These are phyloP conservation scores for Candida ponderosae DNA, from an alignment of 805 yeast genomes.

Conservation along the genomic window DNA sequence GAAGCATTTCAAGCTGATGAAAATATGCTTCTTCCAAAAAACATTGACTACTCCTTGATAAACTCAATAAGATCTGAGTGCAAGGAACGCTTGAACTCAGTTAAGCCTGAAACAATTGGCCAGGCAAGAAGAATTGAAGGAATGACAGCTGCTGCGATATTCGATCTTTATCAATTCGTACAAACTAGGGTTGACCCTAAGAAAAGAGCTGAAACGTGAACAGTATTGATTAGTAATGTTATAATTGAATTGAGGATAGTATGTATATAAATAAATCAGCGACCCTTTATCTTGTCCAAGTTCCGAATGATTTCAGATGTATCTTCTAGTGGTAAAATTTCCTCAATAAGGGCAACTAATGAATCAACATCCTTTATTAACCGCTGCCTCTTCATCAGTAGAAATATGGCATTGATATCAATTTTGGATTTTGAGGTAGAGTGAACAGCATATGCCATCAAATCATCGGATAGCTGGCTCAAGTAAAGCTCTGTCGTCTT, in stretches of 20 bases:
- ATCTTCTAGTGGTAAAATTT: constrained; percentile 22
- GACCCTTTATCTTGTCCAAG: constrained; percentile 12
- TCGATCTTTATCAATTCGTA: constrained; percentile 60
- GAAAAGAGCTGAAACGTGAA: no score
- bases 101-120: constrained; percentile 85
- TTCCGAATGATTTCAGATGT: constrained; percentile 13
- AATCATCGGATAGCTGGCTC: constrained; percentile 19
- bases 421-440: constrained; percentile 18
- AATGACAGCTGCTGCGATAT: constrained; percentile 86
- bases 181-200: no score
- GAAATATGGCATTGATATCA: constrained; percentile 17
- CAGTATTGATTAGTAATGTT: no score
- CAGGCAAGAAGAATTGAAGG: constrained; percentile 95
- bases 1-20: constrained; percentile 84
- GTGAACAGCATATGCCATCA: constrained; percentile 25
- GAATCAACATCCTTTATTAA: constrained; percentile 9
- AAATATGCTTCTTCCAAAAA: constrained; percentile 55
- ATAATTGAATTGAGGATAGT: no score
- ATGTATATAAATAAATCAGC: no score
- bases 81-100: constrained; percentile 54
- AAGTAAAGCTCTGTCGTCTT: constrained; percentile 21
- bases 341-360: constrained; percentile 19
- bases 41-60: constrained; percentile 51
- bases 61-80: constrained; percentile 74
- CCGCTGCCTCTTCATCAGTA: constrained; percentile 24